Conservation (phyloP, 2,329 filamentous ascomycete genomes). For the Corinectria fuckeliana region DNA sequence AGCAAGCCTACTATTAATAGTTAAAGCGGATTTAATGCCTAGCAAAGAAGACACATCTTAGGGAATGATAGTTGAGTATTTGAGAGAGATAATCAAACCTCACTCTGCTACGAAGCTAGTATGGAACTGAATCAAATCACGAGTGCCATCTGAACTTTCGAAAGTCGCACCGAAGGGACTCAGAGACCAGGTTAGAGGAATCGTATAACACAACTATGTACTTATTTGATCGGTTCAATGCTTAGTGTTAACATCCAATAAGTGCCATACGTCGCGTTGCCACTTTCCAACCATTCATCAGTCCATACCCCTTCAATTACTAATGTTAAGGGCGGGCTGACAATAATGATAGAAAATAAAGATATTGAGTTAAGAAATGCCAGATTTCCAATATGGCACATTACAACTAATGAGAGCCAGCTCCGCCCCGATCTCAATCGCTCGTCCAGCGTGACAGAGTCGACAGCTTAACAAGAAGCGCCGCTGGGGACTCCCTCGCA, state of each 20-base stretch:
- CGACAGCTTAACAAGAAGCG: conserved; percentile 28
- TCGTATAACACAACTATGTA: not conserved
- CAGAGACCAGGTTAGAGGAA: not conserved
- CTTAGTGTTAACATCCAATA: not conserved
- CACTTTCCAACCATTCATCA: not conserved
- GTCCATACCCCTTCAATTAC: not conserved
- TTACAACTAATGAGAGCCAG: not conserved
- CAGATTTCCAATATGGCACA: not conserved
- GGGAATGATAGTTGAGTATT: not conserved
- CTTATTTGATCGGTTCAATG: not conserved
- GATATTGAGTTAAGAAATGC: not conserved
- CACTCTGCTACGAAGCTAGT: no score
- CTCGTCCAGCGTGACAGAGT: not conserved
- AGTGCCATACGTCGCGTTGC: not conserved
- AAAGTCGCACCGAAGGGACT: not conserved
- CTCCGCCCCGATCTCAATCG: not conserved
- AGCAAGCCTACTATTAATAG: conserved; percentile 4
- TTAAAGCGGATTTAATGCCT: no score
- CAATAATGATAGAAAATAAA: not conserved
- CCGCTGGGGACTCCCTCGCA: conserved; percentile 39
- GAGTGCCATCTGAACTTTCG: not conserved
- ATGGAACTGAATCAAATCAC: not conserved
- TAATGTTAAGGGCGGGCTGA: not conserved
- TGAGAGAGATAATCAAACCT: not conserved
- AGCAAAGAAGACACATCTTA: not conserved